These are phyloP conservation scores for Chytriomyces hyalinus DNA, from an alignment of 192 early-diverging fungal genomes.

Conservation along the genomic window DNA sequence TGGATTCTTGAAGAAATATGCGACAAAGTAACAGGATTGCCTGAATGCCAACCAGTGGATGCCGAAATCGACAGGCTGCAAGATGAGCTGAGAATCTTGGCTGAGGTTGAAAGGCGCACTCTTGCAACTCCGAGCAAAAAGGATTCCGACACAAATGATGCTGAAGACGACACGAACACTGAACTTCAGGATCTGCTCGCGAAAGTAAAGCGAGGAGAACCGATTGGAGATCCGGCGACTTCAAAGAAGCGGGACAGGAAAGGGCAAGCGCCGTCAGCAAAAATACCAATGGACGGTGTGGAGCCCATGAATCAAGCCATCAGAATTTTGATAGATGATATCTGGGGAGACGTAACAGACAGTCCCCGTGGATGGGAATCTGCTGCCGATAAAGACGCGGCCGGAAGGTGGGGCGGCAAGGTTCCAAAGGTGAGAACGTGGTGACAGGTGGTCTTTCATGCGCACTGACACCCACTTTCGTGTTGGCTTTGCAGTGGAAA, in stretches of 20 bases:
- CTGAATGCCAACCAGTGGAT: slow-evolving; percentile 26
- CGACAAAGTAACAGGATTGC: slow-evolving; percentile 41
- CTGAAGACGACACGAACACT: slow-evolving; percentile 46
- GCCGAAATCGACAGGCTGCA: slow-evolving; percentile 28
- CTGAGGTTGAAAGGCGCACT: not conserved
- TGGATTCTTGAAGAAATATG: slow-evolving; percentile 72
- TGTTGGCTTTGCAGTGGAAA: slow-evolving; percentile 7
- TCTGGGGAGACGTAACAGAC: slow-evolving; percentile 49
- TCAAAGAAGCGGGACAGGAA: not conserved
- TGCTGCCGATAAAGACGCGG: slow-evolving; percentile 32
- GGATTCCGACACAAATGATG: not conserved
- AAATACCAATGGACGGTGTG: slow-evolving; percentile 46
- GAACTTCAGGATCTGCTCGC: slow-evolving; percentile 44
- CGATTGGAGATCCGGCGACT: not conserved
- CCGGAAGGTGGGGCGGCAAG: slow-evolving; percentile 40
- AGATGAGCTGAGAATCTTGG: slow-evolving; percentile 26
- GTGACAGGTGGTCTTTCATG: slow-evolving; percentile 7
- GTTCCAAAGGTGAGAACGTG: slow-evolving; percentile 33
- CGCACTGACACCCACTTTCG: not conserved
- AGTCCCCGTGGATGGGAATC: slow-evolving; percentile 38
- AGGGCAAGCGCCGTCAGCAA: not conserved
- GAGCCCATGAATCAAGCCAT: slow-evolving; percentile 48
- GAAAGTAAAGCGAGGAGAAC: slow-evolving; percentile 23
- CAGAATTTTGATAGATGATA: slow-evolving; percentile 43
- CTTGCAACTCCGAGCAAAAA: not conserved